A percentile compares a stretch with the other conserved stretches of the same genome.
These are phyloP conservation scores for Schizophyllum commune DNA, from an alignment of 1,284 basidiomycete species.

Conservation along the genomic window DNA sequence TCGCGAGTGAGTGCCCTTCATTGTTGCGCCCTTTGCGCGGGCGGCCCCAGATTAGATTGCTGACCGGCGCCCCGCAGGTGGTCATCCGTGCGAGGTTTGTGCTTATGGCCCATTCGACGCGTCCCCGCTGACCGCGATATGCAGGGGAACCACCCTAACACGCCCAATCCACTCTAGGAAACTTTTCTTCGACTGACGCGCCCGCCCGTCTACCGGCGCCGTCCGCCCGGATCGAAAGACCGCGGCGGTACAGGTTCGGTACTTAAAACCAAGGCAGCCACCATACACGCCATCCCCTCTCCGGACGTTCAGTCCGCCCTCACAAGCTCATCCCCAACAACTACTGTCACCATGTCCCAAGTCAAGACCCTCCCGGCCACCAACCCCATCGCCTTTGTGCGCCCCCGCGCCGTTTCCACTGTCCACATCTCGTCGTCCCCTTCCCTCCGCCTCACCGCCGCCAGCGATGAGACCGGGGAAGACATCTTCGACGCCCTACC, in stretches of 20 bases:
- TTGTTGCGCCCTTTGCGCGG: constrained; percentile 9
- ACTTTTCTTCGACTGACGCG: constrained; percentile 15
- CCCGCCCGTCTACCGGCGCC: constrained; percentile 31
- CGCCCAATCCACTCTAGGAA: constrained; percentile 23
- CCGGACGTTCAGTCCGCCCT: constrained; percentile 17
- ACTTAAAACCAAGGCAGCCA: constrained; percentile 36
- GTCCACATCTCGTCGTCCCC: constrained; percentile 22
- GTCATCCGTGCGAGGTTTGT: constrained; percentile 69
- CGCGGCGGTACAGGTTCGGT: constrained; percentile 38
- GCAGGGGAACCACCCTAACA: constrained; percentile 77
- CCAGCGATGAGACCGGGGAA: constrained; percentile 26
- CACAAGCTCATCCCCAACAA: constrained; percentile 16
- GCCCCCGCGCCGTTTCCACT: constrained; percentile 23
- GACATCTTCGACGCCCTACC: constrained; percentile 57
- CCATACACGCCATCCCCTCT: constrained; percentile 64
- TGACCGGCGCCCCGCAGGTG: constrained; percentile 43
- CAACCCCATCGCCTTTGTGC: constrained; percentile 39
- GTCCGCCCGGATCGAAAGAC: constrained; percentile 60
- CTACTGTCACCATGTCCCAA: constrained; percentile 46
- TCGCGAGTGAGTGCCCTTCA: constrained; percentile 50
- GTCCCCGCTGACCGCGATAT: constrained; percentile 11
- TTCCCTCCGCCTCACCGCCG: constrained; percentile 20
- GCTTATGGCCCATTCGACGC: constrained; percentile 6
- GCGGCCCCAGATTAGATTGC: constrained; percentile 9
- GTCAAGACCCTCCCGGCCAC: constrained; percentile 46